phyloP scores from a whole-genome alignment of 805 yeast species.

The Myxozyma vanderwaltii region DNA sequence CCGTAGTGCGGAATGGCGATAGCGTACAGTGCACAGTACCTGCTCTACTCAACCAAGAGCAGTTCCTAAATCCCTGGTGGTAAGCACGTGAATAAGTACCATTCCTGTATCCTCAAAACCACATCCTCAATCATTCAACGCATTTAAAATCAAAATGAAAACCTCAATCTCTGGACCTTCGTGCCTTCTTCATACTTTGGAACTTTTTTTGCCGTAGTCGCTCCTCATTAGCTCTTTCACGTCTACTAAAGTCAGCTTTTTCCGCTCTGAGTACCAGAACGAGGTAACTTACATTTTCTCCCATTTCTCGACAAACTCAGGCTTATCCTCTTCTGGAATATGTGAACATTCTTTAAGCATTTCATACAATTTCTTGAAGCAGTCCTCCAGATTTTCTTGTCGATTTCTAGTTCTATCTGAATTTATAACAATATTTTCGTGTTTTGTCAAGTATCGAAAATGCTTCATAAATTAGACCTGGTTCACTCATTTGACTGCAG shows the following conservation, averaged over 20 bases:
- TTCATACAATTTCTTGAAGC: constrained; percentile 59
- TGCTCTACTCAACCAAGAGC: no score
- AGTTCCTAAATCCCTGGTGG: no score
- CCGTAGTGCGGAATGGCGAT: no score
- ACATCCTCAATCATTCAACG: no score
- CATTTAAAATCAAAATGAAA: no score
- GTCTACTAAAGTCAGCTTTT: neutral
- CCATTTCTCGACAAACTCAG: constrained; percentile 20
- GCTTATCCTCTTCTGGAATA: constrained; percentile 40
- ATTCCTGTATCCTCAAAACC: no score
- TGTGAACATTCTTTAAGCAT: constrained; percentile 53
- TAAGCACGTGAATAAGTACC: no score
- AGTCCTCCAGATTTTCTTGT: constrained; percentile 57
- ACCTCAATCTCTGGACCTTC: neutral
- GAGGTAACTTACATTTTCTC: constrained; percentile 13
- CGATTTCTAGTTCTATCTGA: constrained; percentile 63
- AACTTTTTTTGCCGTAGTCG: constrained; percentile 7
- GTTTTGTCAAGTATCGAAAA: constrained; percentile 58
- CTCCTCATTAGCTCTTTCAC: constrained; percentile 10
- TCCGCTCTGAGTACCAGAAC: neutral
- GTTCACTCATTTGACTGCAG: neutral
- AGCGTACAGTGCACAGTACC: no score
- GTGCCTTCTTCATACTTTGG: neutral
- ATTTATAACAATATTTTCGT: constrained; percentile 59
- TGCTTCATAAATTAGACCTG: constrained; percentile 20